A percentile compares a stretch with the other conserved stretches of the same genome.
These are phyloP conservation scores for Meredithiella fracta DNA, from an alignment of 2,329 filamentous ascomycete genomes.

Conservation along the genomic window DNA sequence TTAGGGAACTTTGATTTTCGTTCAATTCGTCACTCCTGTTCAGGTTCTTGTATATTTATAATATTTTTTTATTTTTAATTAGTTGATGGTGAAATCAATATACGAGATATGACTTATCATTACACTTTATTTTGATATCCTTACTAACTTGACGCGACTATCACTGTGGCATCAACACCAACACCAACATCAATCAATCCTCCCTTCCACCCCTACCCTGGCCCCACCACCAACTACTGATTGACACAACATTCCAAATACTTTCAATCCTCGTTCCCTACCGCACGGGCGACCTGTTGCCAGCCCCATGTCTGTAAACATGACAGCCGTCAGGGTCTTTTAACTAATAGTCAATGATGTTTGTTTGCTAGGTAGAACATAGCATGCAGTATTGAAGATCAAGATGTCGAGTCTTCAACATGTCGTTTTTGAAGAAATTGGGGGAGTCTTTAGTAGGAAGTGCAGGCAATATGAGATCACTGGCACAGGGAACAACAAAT, in stretches of 20 bases:
- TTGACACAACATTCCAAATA: neutral
- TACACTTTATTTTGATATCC: too few species aligned
- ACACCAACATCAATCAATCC: too few species aligned
- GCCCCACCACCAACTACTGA: too few species aligned
- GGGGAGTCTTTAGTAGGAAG: neutral
- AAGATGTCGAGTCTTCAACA: neutral
- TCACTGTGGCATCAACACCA: too few species aligned
- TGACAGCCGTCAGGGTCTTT: too few species aligned
- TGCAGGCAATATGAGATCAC: neutral
- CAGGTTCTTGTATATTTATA: slow-evolving; percentile 12
- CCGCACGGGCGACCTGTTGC: too few species aligned
- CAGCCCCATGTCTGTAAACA: too few species aligned
- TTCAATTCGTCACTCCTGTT: slow-evolving; percentile 3
- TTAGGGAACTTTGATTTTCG: too few species aligned
- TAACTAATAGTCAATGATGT: too few species aligned
- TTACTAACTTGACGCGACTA: too few species aligned
- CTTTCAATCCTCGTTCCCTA: too few species aligned
- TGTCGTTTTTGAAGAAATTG: neutral
- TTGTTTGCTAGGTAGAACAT: neutral
- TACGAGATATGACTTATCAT: neutral
- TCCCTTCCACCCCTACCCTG: neutral
- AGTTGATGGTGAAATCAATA: neutral
- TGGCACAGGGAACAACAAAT: neutral
- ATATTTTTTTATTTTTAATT: slow-evolving; percentile 3
- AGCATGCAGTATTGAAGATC: neutral